Conservation (phyloP, 768 basidiomycete species). For the Tylopilus vinaceipallidus region DNA sequence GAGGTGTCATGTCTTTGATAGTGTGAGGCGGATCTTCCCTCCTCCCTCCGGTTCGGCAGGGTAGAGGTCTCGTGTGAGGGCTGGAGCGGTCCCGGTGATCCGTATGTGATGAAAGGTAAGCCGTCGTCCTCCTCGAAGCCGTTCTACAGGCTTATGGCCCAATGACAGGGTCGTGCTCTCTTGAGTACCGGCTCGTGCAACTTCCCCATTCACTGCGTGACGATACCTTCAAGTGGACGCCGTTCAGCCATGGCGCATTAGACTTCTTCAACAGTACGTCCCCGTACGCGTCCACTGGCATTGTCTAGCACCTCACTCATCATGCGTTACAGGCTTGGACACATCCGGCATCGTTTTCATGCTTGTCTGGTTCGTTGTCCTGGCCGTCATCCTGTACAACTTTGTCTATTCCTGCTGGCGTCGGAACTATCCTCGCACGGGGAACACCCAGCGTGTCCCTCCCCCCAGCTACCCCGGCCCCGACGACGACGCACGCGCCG, state of each 20-base stretch:
- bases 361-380: constrained; percentile 52
- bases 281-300: not conserved
- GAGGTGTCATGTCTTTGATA: constrained; percentile 29
- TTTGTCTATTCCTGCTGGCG: constrained; percentile 56
- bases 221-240: constrained; percentile 12
- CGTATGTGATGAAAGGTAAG: constrained; percentile 80
- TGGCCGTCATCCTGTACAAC: constrained; percentile 54
- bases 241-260: not conserved
- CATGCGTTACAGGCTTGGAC: constrained; percentile 41
- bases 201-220: constrained; percentile 44
- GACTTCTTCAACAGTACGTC: constrained; percentile 26
- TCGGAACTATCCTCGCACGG: constrained; percentile 26
- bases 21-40: constrained; percentile 91
- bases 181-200: constrained; percentile 80
- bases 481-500: constrained; percentile 16
- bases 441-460: constrained; percentile 28
- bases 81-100: constrained; percentile 80
- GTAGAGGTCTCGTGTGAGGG: constrained; percentile 92
- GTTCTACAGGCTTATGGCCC: not conserved
- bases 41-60: constrained; percentile 75
- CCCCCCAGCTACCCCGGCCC: constrained; percentile 34
- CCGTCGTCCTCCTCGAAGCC: not conserved
- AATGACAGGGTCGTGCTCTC: constrained; percentile 73
- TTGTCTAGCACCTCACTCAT: not conserved
- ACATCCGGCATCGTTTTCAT: constrained; percentile 50